Evolutionary conservation across 257 asterid genomes (phyloP), one percentile per base, ranked within the genome.

Genomic region (Ballota nigra): DNA sequence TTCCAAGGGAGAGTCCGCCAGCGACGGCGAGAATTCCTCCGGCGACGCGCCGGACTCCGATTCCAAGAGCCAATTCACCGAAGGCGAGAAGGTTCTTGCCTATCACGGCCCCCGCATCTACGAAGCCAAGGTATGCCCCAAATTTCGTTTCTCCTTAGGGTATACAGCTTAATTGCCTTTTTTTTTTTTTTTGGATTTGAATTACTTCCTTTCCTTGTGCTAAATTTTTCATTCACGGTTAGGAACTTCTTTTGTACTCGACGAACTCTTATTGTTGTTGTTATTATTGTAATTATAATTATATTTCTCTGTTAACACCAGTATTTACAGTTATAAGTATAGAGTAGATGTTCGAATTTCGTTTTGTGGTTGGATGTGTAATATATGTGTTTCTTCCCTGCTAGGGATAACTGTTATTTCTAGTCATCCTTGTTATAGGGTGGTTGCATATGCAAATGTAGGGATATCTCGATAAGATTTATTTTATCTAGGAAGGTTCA

Each of bases 51-150:
- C 90, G 66, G 90, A 82, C 7, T 65, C 84, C 24, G 80, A 75
- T 23, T 86, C 95, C 10, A 79, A 83, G 80, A 59, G 85, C 68
- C 66, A 83, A 8, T 91, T 86, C 83, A 77, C 88, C 18, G 96
- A 81, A 55, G 98, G 97, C 49, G 99, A 94, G 80, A 91, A 84
- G 73, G 97, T 94, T 78, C 93, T 94, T 4, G 99, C 96, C 16
- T 94, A 75, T 77, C 98, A 89, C 64, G 96, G 98, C 15, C 95
- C 99, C 70, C 91, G 88, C 76, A 87, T 89, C 81, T 91, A 76
- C 77, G 86, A 82, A 75, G 86, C 86, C 69, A 78, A 78, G 76
- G 83, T 72, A 74, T 75, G 62, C 70, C 55, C 72, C 63, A 31
- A 58, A 24, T 31, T 12, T 69, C n/a, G 15, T 47, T 55, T 74